Base-by-base conservation (phyloP, 192 early-diverging fungal genomes). In the Backusella macrospora region DNA sequence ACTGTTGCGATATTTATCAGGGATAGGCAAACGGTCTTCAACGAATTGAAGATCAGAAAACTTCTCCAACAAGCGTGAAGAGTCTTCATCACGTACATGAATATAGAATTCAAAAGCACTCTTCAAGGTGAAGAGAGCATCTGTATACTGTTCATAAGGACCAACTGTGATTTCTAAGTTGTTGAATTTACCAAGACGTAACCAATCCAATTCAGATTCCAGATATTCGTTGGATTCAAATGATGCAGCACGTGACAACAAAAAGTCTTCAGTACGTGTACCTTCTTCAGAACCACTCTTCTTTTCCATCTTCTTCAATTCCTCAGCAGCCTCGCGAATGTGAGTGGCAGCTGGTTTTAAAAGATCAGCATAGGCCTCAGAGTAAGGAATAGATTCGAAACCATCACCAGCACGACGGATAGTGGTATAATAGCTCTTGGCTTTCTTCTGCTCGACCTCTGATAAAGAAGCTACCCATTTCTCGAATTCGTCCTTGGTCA, bases 121-220 rank as follows among this genome's bases (percentile, higher is more conserved):
- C 72, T 91, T 92, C 67, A 82, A 74, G n/a, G 82, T 80, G 43
- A 87, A 86, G 71, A 91, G 49, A 73, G 86, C 85, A 70, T 93
- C 92, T 26, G 88, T 87, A 72, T 93, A 93, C 8, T 87, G 86
- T 82, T 93, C 92, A 72, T 93, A 93, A 40, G 92, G 90, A 29
- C 90, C 90, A 12, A 85, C 78, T 7, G 92, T 90, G 8, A 90
- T 82, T 81, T 93, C 92, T 15, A 93, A 78, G 3, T 86, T 79
- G 48, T 89, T 88, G 5, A 78, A 77, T 45, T 87, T 88, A 72
- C 81, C 86, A 62, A 93, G 87, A 16, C 80, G 78, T 23, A 93
- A 80, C 92, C 92, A 93, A 39, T 87, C 81, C 0, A 91, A 78
- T 72, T 93, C 91, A 7, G 89, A 90, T 6, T 88, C 81, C 40